Percentiles rank a stretch among this genome's conserved stretches.
Evolutionary conservation across 805 yeast genomes (phyloP).

Genomic region (Wickerhamomyces sydowiorum): DNA sequence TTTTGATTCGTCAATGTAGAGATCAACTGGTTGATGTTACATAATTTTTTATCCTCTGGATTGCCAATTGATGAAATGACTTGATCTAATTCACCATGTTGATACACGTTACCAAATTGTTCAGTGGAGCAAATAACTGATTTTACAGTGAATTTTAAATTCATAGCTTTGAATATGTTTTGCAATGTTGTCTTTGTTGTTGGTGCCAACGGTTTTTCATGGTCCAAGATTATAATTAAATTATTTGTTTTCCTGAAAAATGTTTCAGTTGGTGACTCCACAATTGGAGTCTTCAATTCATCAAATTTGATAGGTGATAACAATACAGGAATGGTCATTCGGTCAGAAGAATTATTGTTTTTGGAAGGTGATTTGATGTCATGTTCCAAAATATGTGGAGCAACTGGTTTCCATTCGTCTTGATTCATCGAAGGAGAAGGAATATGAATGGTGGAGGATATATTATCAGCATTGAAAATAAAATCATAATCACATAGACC

Average conservation of each 20-base stretch:
- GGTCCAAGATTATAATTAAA: conserved; percentile 14
- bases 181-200: conserved; percentile 7
- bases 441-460: conserved; percentile 27
- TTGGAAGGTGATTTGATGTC: neutral
- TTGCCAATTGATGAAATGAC: neutral
- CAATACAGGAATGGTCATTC: conserved; percentile 15
- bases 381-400: neutral
- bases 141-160: conserved; percentile 8
- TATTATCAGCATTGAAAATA: conserved; percentile 21
- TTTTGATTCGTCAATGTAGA: neutral
- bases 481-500: conserved; percentile 29
- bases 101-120: conserved; percentile 4
- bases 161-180: conserved; percentile 18
- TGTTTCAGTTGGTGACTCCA: conserved; percentile 1
- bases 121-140: conserved; percentile 11
- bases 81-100: conserved; percentile 2
- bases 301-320: conserved; percentile 16
- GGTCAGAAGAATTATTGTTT: conserved; percentile 3
- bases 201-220: conserved; percentile 5
- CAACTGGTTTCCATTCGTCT: neutral
- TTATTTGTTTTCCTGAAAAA: conserved; percentile 9
- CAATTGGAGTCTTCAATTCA: conserved; percentile 5
- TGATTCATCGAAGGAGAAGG: conserved; percentile 13
- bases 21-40: neutral
- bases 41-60: neutral